These are phyloP conservation scores for Stephanodiscus triporus DNA, from an alignment of 108 stramenopile genomes.

Conservation along the genomic window DNA sequence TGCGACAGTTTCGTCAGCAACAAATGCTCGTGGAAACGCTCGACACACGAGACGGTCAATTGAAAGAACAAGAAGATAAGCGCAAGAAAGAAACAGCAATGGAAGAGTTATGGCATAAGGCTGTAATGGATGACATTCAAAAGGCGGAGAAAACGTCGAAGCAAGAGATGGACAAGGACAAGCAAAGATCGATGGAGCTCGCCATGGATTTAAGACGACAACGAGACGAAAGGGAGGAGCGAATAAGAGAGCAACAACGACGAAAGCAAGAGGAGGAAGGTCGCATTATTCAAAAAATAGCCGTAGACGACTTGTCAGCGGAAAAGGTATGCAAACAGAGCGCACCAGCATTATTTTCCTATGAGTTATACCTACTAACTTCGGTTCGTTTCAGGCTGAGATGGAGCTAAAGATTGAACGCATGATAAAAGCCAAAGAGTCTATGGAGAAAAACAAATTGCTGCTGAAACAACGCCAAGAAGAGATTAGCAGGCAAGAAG, in stretches of 20 bases:
- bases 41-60: constrained; percentile 46
- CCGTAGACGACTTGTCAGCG: constrained; percentile 32
- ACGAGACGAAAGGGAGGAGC: constrained; percentile 38
- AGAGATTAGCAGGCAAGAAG: constrained; percentile 32
- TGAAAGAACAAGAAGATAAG: constrained; percentile 29
- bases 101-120: constrained; percentile 46
- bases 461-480: constrained; percentile 36
- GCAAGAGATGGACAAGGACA: constrained; percentile 22
- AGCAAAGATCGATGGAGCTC: constrained; percentile 18
- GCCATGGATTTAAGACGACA: constrained; percentile 42
- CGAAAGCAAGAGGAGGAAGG: constrained; percentile 42
- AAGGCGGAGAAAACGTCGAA: constrained; percentile 33
- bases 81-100: constrained; percentile 16
- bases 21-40: constrained; percentile 67
- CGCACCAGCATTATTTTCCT: not conserved
- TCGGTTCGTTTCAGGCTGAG: constrained; percentile 10
- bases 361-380: not conserved
- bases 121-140: constrained; percentile 35
- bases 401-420: constrained; percentile 38
- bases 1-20: constrained; percentile 65
- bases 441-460: constrained; percentile 40
- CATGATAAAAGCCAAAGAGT: constrained; percentile 37
- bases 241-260: constrained; percentile 13
- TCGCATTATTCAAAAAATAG: constrained; percentile 45
- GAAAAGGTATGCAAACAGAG: constrained; percentile 9